phyloP scores from a whole-genome alignment of 2,329 filamentous ascomycete genomes.

The Parastagonospora avenae region DNA sequence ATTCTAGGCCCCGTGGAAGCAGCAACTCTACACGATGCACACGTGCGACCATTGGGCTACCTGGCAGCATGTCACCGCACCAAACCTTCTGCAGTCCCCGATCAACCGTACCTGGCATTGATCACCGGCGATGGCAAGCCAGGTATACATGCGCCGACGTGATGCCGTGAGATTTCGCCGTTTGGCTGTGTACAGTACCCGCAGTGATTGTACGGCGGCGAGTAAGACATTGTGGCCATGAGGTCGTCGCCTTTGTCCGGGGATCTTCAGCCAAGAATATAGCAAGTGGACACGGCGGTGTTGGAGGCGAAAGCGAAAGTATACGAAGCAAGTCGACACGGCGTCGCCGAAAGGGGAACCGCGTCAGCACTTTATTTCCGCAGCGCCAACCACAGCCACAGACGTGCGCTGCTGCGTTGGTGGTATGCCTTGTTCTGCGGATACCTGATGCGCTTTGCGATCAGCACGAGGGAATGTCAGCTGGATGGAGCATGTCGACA shows the following conservation, averaged over 20 bases:
- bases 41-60: background rate
- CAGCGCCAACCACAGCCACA: slow-evolving; percentile 2
- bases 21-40: too few relatives aligned
- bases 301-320: background rate
- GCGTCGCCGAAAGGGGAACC: slow-evolving; percentile 5
- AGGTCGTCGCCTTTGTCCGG: too few relatives aligned
- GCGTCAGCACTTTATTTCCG: slow-evolving; percentile 4
- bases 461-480: slow-evolving; percentile 4
- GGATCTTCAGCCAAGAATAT: too few relatives aligned
- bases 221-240: too few relatives aligned
- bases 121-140: slow-evolving; percentile 18
- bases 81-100: background rate
- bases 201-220: too few relatives aligned
- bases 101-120: slow-evolving; percentile 25
- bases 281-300: too few relatives aligned
- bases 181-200: too few relatives aligned
- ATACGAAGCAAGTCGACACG: background rate
- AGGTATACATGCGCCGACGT: slow-evolving; percentile 1
- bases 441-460: background rate
- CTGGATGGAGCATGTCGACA: background rate
- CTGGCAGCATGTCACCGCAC: background rate
- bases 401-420: background rate
- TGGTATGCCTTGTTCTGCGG: background rate
- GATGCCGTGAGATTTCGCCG: background rate
- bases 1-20: too few relatives aligned